Percentiles rank a stretch among this genome's conserved stretches.
Conservation (phyloP, 2,329 filamentous ascomycete genomes). For the Domatiomyces globalis region DNA sequence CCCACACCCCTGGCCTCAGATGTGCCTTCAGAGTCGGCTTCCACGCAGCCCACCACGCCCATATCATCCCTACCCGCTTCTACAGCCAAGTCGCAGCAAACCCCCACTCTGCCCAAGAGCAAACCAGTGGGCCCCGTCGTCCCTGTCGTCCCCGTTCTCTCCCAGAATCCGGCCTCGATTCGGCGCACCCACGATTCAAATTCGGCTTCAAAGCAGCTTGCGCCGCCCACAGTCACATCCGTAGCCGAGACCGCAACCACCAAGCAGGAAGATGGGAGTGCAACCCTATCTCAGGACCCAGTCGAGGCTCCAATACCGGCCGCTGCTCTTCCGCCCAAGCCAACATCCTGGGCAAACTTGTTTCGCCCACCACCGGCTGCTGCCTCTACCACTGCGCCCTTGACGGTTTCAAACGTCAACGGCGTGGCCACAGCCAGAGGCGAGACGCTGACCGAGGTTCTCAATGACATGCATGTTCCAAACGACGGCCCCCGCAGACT, state of each 20-base stretch:
- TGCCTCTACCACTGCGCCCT: slow-evolving; percentile 20
- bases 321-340: slow-evolving; percentile 29
- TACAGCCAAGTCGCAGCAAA: slow-evolving; percentile 21
- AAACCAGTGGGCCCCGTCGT: slow-evolving; percentile 28
- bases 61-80: slow-evolving; percentile 34
- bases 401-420: slow-evolving; percentile 20
- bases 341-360: slow-evolving; percentile 51
- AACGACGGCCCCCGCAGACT: slow-evolving; percentile 43
- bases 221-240: neutral
- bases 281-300: too few species aligned
- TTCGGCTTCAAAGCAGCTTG: neutral
- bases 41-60: slow-evolving; percentile 42
- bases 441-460: slow-evolving; percentile 59
- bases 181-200: slow-evolving; percentile 21
- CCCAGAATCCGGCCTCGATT: slow-evolving; percentile 24
- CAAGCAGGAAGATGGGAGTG: neutral
- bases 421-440: slow-evolving; percentile 35
- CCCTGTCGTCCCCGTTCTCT: slow-evolving; percentile 37
- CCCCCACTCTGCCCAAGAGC: slow-evolving; percentile 21
- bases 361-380: slow-evolving; percentile 34
- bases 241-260: neutral
- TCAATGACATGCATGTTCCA: slow-evolving; percentile 54
- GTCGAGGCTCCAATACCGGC: slow-evolving; percentile 29
- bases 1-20: slow-evolving; percentile 47
- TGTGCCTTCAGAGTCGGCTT: slow-evolving; percentile 42